Conservation (phyloP, 768 basidiomycete species). For the Pleurotus pulmonarius region DNA sequence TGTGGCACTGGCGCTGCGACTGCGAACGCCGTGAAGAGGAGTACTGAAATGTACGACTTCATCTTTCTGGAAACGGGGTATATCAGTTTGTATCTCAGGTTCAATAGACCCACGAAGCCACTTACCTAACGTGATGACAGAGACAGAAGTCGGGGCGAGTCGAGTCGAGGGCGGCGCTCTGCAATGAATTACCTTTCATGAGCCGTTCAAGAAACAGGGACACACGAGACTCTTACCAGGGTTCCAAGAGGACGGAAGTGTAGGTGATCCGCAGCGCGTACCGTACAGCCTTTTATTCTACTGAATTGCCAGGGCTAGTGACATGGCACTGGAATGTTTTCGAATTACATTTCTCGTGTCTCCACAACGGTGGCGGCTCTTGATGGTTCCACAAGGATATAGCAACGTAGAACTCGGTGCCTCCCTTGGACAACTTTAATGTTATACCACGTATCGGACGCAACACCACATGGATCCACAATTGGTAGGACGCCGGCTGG, state of each 20-base stretch:
- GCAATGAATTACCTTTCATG: too few species aligned
- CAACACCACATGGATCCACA: too few species aligned
- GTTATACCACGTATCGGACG: too few species aligned
- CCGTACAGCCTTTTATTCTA: background rate
- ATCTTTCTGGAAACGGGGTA: background rate
- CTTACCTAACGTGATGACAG: too few species aligned
- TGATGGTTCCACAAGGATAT: background rate
- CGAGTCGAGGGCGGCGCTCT: too few species aligned
- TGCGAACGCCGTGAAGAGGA: background rate
- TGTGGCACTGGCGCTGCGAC: background rate
- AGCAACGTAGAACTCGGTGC: background rate
- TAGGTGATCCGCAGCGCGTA: background rate
- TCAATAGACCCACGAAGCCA: background rate
- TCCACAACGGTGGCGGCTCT: background rate
- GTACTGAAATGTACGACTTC: background rate
- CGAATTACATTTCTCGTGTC: background rate
- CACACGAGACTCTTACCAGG: background rate
- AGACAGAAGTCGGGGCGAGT: too few species aligned
- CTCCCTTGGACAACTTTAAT: background rate
- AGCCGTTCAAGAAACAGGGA: too few species aligned
- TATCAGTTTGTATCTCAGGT: background rate
- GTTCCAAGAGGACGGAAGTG: background rate
- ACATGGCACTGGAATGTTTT: background rate
- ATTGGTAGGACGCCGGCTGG: too few species aligned
- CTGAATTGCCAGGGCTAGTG: background rate